These are phyloP conservation scores for Neopestalotiopsis clavispora DNA, from an alignment of 2,329 filamentous ascomycete species.

Conservation along the genomic window DNA sequence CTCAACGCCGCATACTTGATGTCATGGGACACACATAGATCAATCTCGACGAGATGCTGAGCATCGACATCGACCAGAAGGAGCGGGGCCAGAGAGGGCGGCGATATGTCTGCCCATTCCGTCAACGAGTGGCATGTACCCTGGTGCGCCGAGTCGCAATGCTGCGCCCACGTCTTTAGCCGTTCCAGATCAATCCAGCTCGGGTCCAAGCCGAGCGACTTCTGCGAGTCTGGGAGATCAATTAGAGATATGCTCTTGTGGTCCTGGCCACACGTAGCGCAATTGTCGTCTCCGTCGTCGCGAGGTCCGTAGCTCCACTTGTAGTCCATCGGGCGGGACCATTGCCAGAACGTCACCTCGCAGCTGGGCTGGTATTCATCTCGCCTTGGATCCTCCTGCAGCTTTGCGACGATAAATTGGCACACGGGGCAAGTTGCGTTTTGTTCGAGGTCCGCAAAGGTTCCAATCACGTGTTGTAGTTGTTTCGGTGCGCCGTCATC, in stretches of 20 bases:
- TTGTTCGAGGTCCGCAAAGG: not conserved
- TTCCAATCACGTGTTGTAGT: not conserved
- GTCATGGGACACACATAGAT: not conserved
- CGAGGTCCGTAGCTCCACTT: not conserved
- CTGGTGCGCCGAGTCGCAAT: not conserved
- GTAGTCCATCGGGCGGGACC: not conserved
- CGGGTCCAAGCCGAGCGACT: not conserved
- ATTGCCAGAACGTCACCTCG: not conserved
- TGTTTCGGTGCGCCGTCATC: not conserved
- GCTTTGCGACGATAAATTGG: not conserved
- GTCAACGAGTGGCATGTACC: not conserved
- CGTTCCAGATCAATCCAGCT: not conserved
- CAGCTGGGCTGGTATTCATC: not conserved
- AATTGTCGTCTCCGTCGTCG: not conserved
- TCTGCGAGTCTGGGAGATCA: not conserved
- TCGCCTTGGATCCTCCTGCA: not conserved
- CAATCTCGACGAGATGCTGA: not conserved
- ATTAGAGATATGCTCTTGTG: not conserved
- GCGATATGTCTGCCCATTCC: not conserved
- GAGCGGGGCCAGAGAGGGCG: not conserved
- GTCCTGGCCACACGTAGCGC: not conserved
- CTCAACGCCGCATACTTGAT: constrained; percentile 1
- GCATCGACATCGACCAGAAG: not conserved
- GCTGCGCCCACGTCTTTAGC: not conserved
- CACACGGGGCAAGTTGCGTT: not conserved